These are phyloP conservation scores for Suhomyces faveliae DNA, from an alignment of 805 yeast species.

Conservation along the genomic window DNA sequence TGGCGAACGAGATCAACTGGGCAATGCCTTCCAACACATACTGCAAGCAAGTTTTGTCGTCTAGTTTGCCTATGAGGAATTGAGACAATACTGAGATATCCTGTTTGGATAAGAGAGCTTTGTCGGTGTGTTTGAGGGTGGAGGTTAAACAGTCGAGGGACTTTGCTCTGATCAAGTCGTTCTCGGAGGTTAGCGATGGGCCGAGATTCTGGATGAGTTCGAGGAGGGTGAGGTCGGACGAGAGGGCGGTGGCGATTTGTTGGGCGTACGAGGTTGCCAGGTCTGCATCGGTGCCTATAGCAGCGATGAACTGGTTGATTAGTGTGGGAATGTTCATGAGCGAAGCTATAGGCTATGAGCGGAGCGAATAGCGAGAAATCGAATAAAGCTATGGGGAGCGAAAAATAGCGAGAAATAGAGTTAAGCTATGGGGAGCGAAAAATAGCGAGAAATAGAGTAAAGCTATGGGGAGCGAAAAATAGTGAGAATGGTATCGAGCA, in stretches of 20 bases:
- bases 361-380: too few relatives aligned
- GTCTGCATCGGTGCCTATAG: slow-evolving; percentile 25
- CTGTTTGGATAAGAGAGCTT: slow-evolving; percentile 30
- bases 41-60: slow-evolving; percentile 55
- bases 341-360: too few relatives aligned
- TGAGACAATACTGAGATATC: slow-evolving; percentile 51
- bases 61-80: slow-evolving; percentile 65
- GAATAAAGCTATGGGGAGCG: too few relatives aligned
- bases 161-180: slow-evolving; percentile 49
- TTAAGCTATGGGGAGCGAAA: too few relatives aligned
- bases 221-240: slow-evolving; percentile 36
- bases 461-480: too few relatives aligned
- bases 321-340: slow-evolving; percentile 22
- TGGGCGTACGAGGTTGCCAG: slow-evolving; percentile 16
- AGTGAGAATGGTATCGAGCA: too few relatives aligned
- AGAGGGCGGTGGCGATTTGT: slow-evolving; percentile 24
- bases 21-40: slow-evolving; percentile 55
- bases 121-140: slow-evolving; percentile 28
- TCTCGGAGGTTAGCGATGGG: slow-evolving; percentile 60
- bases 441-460: too few relatives aligned
- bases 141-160: slow-evolving; percentile 42
- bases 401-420: too few relatives aligned
- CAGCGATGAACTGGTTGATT: slow-evolving; percentile 38
- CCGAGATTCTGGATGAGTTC: slow-evolving; percentile 59
- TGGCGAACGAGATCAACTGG: slow-evolving; percentile 52